Percentiles rank a stretch among this genome's conserved stretches.
phyloP scores from a whole-genome alignment of 2,329 filamentous ascomycete genomes.

The Didymella segeticola region DNA sequence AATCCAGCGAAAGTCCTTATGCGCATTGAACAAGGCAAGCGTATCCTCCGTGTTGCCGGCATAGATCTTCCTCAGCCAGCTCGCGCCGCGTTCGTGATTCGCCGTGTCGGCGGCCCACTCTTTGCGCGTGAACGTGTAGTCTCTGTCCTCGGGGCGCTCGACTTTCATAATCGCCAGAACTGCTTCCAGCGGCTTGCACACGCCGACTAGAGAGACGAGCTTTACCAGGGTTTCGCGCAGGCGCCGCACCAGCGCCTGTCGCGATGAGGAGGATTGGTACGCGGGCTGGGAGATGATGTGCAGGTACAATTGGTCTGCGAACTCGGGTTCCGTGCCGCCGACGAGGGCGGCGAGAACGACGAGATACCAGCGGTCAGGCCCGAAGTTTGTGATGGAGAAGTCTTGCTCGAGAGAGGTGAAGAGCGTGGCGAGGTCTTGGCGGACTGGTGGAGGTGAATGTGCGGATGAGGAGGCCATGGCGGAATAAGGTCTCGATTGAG shows the following conservation, averaged over 20 bases:
- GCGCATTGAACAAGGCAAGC: conserved; percentile 44
- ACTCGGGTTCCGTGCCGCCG: conserved; percentile 59
- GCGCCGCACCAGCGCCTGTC: conserved; percentile 58
- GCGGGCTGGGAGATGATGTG: conserved; percentile 60
- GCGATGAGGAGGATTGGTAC: conserved; percentile 52
- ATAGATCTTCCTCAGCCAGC: conserved; percentile 66
- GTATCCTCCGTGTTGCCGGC: conserved; percentile 55
- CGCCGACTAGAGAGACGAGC: conserved; percentile 61
- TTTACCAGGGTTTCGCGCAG: conserved; percentile 67
- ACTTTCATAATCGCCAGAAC: conserved; percentile 57
- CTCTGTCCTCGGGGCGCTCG: neutral
- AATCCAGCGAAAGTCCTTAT: conserved; percentile 53
- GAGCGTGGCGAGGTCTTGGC: neutral
- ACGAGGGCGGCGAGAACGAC: conserved; percentile 54
- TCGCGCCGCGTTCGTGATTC: conserved; percentile 60
- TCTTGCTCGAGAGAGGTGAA: conserved; percentile 1
- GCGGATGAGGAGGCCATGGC: neutral
- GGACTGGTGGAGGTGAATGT: neutral
- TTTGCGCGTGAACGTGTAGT: conserved; percentile 29
- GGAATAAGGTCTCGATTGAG: neutral
- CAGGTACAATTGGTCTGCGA: conserved; percentile 63
- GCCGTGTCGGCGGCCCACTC: conserved; percentile 64
- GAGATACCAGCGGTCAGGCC: conserved; percentile 56
- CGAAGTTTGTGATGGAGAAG: conserved; percentile 46
- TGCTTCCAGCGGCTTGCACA: conserved; percentile 68